These are phyloP conservation scores for Citrus maxima DNA, from an alignment of 345 rosid genomes.

Conservation along the genomic window DNA sequence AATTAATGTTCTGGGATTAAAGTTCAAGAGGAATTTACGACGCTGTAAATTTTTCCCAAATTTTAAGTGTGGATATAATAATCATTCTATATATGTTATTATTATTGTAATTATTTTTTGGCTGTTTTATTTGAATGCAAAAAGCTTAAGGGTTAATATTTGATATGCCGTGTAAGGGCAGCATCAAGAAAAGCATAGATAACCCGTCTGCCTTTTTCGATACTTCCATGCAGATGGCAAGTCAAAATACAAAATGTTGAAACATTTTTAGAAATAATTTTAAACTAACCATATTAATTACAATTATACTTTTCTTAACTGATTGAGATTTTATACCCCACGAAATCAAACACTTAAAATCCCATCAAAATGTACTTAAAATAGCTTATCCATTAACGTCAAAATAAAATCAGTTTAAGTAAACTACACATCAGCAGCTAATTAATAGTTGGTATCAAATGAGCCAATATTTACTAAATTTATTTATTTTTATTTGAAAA, in stretches of 20 bases:
- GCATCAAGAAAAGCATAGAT: conserved; percentile 44
- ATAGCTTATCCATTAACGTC: conserved; percentile 30
- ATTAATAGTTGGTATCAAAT: conserved; percentile 23
- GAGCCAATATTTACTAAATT: neutral
- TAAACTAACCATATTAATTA: conserved; percentile 8
- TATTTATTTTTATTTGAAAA: no score
- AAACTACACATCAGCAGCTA: conserved; percentile 13
- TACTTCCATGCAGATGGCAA: conserved; percentile 46
- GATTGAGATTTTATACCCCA: conserved; percentile 56
- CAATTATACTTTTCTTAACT: conserved; percentile 30
- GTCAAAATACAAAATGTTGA: conserved; percentile 40
- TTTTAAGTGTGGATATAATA: no score
- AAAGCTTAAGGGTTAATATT: conserved; percentile 27
- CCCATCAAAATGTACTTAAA: conserved; percentile 28
- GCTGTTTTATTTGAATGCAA: neutral
- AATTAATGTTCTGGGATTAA: no score
- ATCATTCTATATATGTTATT: no score
- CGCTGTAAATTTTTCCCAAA: no score
- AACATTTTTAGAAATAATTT: conserved; percentile 11
- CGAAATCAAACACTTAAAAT: conserved; percentile 43
- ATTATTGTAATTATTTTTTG: neutral
- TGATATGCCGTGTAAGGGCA: conserved; percentile 45
- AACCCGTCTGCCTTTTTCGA: conserved; percentile 34
- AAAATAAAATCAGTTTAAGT: conserved; percentile 1
- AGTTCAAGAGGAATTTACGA: no score